Conservation (phyloP, 441 rosid species). For the Kokia cookei region DNA sequence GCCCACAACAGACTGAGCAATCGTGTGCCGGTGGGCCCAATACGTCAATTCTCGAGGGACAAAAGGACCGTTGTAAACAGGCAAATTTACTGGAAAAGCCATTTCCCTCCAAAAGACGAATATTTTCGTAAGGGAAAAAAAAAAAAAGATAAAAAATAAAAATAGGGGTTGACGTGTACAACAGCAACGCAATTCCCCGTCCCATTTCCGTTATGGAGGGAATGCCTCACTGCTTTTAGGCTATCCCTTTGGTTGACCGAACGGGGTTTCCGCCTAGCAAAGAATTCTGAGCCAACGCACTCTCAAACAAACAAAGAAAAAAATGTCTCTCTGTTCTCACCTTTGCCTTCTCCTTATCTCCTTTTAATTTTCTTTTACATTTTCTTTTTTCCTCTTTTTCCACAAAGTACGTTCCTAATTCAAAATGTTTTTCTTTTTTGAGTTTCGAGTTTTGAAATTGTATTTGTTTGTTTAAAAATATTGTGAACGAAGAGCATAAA, state of each 20-base stretch:
- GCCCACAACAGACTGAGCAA: background rate
- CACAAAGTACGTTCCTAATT: slow-evolving; percentile 6
- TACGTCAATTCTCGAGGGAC: background rate
- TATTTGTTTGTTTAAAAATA: background rate
- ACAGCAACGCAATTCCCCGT: background rate
- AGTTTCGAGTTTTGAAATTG: background rate
- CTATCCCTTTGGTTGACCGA: slow-evolving; percentile 25
- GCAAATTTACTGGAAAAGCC: background rate
- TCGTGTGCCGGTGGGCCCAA: background rate
- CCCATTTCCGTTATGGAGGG: background rate
- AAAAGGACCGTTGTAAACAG: background rate
- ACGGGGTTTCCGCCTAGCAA: slow-evolving; percentile 35
- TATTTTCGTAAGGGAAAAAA: background rate
- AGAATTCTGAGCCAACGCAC: slow-evolving; percentile 2
- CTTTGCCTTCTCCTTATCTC: slow-evolving; percentile 1
- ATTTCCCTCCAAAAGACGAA: slow-evolving; percentile 20
- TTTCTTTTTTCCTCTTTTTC: background rate
- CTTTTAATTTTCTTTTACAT: background rate
- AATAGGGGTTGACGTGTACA: slow-evolving; percentile 45
- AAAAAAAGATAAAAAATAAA: background rate
- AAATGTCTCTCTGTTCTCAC: slow-evolving; percentile 1
- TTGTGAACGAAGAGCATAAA: background rate
- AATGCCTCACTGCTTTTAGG: background rate
- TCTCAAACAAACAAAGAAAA: slow-evolving; percentile 1
- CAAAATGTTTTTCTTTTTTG: background rate